phyloP scores from a whole-genome alignment of 169 alveolate genomes.

The Eimeria nieschulzi region DNA sequence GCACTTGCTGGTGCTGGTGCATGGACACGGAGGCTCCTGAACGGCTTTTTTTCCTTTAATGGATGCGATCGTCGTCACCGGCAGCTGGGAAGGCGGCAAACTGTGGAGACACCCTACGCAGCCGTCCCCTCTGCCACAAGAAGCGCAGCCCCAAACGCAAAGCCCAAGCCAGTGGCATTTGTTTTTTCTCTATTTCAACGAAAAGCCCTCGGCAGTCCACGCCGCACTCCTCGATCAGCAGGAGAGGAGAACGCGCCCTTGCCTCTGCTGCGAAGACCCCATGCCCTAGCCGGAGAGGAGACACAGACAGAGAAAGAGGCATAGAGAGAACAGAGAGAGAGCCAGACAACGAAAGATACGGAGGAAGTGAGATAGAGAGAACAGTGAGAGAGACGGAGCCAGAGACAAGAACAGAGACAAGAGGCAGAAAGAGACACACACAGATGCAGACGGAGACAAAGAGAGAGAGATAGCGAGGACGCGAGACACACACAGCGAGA shows the following conservation, averaged over 20 bases:
- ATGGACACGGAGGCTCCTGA: conserved; percentile 26
- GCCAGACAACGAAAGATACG: too few species aligned
- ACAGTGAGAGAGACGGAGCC: too few species aligned
- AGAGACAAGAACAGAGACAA: too few species aligned
- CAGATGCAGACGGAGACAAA: too few species aligned
- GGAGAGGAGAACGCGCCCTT: not conserved
- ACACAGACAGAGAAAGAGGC: too few species aligned
- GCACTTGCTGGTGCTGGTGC: conserved; percentile 15
- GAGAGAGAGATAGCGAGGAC: too few species aligned
- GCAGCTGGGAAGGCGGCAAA: conserved; percentile 22
- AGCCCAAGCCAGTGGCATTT: conserved; percentile 16
- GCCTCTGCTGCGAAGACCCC: too few species aligned
- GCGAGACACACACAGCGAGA: too few species aligned
- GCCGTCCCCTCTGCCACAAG: conserved; percentile 1
- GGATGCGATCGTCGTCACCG: not conserved
- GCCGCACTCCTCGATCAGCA: conserved; percentile 29
- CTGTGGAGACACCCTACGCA: conserved; percentile 15
- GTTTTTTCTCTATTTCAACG: conserved; percentile 11
- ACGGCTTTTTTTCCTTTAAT: conserved; percentile 6
- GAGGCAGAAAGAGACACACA: too few species aligned
- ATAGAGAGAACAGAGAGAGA: too few species aligned
- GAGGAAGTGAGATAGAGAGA: too few species aligned
- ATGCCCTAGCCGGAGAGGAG: too few species aligned
- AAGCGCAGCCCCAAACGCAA: conserved; percentile 23
- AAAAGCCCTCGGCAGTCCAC: conserved; percentile 20